Conservation (phyloP, 768 basidiomycete genomes). For the Leccinum longicurvipes region DNA sequence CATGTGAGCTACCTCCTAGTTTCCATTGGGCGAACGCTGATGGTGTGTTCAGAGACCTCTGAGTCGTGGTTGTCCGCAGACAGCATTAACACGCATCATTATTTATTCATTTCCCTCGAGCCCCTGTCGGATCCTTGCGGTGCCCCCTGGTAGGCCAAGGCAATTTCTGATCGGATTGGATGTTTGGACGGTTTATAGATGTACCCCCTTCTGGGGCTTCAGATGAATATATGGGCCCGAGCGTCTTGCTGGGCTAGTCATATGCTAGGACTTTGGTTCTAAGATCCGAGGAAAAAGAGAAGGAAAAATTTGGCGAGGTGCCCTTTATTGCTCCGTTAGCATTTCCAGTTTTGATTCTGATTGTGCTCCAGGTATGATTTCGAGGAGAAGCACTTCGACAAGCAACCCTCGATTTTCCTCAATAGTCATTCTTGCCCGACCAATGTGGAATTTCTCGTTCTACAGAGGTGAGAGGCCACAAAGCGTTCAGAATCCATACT, state of each 20-base stretch:
- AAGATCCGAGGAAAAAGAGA: conserved; percentile 47
- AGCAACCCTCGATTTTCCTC: conserved; percentile 79
- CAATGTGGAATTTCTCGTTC: conserved; percentile 74
- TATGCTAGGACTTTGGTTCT: conserved; percentile 72
- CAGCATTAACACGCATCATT: conserved; percentile 89
- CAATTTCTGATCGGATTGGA: conserved; percentile 80
- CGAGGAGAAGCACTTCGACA: conserved; percentile 55
- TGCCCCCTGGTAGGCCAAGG: conserved; percentile 63
- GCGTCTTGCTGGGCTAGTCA: conserved; percentile 71
- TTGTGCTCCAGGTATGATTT: conserved; percentile 40
- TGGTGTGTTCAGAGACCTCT: conserved; percentile 59
- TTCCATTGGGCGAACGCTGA: not conserved
- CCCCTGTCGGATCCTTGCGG: conserved; percentile 90
- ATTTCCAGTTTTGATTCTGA: not conserved
- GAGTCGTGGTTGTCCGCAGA: conserved; percentile 85
- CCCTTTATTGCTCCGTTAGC: not conserved
- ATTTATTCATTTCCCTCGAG: conserved; percentile 82
- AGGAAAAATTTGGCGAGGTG: conserved; percentile 40
- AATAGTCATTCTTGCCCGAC: conserved; percentile 79
- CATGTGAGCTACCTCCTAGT: conserved; percentile 46
- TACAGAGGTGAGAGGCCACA: conserved; percentile 52
- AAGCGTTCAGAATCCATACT: conserved; percentile 66
- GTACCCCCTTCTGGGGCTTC: conserved; percentile 4
- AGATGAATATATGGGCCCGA: conserved; percentile 44
- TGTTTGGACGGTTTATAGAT: conserved; percentile 38